Conservation (phyloP, 306 rosid genomes). For the Spatholobus suberectus region DNA sequence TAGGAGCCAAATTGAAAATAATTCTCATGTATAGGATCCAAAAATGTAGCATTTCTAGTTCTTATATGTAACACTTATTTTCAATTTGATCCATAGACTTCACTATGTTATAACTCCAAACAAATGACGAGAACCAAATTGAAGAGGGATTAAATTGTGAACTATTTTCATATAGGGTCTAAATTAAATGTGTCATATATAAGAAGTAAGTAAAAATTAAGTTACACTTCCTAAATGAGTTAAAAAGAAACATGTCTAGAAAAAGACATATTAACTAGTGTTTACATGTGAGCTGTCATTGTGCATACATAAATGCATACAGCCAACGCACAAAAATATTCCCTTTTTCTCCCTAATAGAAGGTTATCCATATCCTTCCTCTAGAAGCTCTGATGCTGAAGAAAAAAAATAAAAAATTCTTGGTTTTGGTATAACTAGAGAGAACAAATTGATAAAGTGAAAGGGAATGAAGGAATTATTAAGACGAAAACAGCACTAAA, state of each 20-base stretch:
- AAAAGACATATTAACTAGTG: neutral
- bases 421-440: conserved; percentile 7
- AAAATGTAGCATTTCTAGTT: neutral
- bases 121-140: neutral
- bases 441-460: neutral
- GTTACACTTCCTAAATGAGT: neutral
- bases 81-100: neutral
- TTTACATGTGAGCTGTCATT: conserved; percentile 10
- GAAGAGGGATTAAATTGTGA: neutral
- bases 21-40: neutral
- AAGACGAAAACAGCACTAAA: neutral
- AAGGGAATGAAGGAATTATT: neutral
- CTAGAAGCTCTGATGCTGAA: neutral
- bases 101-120: neutral
- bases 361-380: neutral
- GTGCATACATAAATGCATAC: neutral
- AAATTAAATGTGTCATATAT: neutral
- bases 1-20: neutral
- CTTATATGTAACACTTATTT: neutral
- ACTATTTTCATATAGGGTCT: neutral
- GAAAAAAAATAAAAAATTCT: neutral
- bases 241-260: neutral
- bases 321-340: neutral
- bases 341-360: neutral
- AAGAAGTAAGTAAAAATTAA: neutral